Evolutionary conservation across 2,329 filamentous ascomycete species (phyloP).

Genomic region (Talaromyces pinophilus): DNA sequence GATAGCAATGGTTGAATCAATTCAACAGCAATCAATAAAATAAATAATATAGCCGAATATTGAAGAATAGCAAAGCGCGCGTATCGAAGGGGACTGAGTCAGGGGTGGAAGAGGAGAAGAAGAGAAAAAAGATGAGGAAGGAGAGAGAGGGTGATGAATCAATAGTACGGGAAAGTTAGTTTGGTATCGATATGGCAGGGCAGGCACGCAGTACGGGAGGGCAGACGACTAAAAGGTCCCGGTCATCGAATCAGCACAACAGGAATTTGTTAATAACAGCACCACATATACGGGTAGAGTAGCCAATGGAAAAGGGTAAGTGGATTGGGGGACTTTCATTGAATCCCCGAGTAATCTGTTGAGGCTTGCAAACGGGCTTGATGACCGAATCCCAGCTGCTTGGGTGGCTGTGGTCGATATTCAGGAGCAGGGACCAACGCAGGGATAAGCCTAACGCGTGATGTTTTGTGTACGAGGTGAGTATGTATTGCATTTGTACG

Average conservation of each 20-base stretch:
- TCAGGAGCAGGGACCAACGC: constrained; percentile 17
- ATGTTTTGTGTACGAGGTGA: not conserved
- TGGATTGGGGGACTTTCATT: constrained; percentile 3
- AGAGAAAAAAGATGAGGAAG: constrained; percentile 6
- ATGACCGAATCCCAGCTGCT: constrained; percentile 13
- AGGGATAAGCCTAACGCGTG: constrained; percentile 9
- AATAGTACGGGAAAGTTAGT: constrained; percentile 5
- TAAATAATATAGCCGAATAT: not conserved
- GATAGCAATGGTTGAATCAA: not conserved
- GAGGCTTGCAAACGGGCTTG: not conserved
- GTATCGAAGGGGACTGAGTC: not conserved
- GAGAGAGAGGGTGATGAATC: not conserved
- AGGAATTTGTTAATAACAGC: not conserved
- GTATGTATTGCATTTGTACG: not conserved
- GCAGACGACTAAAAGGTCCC: not conserved
- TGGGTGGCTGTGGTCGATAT: constrained; percentile 10
- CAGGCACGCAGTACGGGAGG: not conserved
- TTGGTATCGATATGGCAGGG: constrained; percentile 4
- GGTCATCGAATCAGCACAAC: not conserved
- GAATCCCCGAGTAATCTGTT: not conserved
- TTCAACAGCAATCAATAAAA: not conserved
- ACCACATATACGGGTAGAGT: not conserved
- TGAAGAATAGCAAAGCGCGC: not conserved
- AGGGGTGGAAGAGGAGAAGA: constrained; percentile 1
- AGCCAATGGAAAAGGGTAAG: not conserved